phyloP scores from a whole-genome alignment of 331 rosid species.

The Acacia pycnantha region DNA sequence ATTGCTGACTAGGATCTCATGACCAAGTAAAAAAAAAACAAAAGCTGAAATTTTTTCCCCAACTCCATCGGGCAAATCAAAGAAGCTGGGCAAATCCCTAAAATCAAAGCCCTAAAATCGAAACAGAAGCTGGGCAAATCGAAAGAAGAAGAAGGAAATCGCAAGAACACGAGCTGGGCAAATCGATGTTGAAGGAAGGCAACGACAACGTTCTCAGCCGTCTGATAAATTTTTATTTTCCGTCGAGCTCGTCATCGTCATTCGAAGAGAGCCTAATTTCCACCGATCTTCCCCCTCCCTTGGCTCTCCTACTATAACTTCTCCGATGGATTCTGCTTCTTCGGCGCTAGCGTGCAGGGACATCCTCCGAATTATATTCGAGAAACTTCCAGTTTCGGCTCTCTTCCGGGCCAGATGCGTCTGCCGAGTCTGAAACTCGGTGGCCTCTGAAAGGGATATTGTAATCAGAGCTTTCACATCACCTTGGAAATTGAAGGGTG shows the following conservation, averaged over 20 bases:
- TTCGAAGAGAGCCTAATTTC: background rate
- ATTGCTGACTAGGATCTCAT: too few species aligned
- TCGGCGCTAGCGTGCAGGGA: constrained; percentile 71
- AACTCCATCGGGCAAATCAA: too few species aligned
- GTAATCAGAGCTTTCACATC: constrained; percentile 53
- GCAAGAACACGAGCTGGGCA: too few species aligned
- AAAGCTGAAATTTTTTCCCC: too few species aligned
- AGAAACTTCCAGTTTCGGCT: constrained; percentile 68
- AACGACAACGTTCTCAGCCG: too few species aligned
- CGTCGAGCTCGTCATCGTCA: constrained; percentile 25
- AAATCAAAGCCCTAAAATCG: too few species aligned
- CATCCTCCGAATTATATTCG: constrained; percentile 73
- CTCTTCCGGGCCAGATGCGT: constrained; percentile 85
- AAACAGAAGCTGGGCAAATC: too few species aligned
- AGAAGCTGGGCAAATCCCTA: too few species aligned
- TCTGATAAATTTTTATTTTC: too few species aligned
- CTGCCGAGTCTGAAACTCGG: constrained; percentile 77
- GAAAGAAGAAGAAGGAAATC: too few species aligned
- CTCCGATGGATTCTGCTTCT: constrained; percentile 74
- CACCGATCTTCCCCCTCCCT: constrained; percentile 5
- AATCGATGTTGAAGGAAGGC: too few species aligned
- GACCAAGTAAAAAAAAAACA: too few species aligned
- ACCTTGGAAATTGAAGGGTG: constrained; percentile 67
- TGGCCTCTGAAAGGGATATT: constrained; percentile 77
- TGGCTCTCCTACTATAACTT: constrained; percentile 31